Evolutionary conservation across 2,329 filamentous ascomycete species (phyloP).

Genomic region (Aureobasidium sp.): DNA sequence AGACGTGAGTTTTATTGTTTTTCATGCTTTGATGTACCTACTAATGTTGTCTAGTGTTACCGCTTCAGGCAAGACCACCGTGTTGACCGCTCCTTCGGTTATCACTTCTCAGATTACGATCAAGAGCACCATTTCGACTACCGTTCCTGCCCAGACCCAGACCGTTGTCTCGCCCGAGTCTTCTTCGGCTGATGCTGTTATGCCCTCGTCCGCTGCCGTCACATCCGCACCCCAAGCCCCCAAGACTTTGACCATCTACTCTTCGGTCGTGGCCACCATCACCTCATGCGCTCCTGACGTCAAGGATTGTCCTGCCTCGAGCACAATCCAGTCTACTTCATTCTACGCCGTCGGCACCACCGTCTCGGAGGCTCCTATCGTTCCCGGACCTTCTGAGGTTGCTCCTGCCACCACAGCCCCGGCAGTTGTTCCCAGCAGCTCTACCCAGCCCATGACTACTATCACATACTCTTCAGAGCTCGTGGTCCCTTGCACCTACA

Average conservation of each 20-base stretch:
- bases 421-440: slow-evolving; percentile 1
- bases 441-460: slow-evolving; percentile 29
- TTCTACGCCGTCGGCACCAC: slow-evolving; percentile 19
- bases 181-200: slow-evolving; percentile 12
- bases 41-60: background rate
- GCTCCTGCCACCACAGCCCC: slow-evolving; percentile 17
- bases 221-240: slow-evolving; percentile 15
- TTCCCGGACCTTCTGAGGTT: background rate
- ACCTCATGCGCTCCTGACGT: slow-evolving; percentile 22
- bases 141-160: slow-evolving; percentile 17
- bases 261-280: slow-evolving; percentile 21
- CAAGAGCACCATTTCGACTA: slow-evolving; percentile 20
- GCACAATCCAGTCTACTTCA: slow-evolving; percentile 19
- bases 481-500: slow-evolving; percentile 32
- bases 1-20: background rate
- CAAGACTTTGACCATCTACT: slow-evolving; percentile 21
- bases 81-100: slow-evolving; percentile 18
- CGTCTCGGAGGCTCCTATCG: slow-evolving; percentile 13
- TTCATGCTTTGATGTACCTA: background rate
- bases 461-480: slow-evolving; percentile 35
- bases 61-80: slow-evolving; percentile 13
- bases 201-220: slow-evolving; percentile 10
- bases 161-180: background rate
- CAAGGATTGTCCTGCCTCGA: slow-evolving; percentile 22
- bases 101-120: slow-evolving; percentile 19